Percentiles rank a stretch among this genome's conserved stretches.
phyloP scores from a whole-genome alignment of 306 rosid species.

The Cicer pinnatifidum region DNA sequence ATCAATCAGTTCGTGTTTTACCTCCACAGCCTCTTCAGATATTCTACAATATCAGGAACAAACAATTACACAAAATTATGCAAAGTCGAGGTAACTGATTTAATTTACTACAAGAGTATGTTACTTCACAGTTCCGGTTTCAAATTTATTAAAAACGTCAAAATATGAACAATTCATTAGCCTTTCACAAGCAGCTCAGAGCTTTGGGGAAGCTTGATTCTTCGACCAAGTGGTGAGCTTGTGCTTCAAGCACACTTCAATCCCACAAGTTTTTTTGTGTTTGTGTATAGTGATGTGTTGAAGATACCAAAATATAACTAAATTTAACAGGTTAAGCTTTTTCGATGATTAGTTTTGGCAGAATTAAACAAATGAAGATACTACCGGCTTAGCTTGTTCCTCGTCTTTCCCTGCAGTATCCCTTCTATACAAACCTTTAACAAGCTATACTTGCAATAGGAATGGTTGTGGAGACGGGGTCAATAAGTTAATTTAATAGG shows the following conservation, averaged over 20 bases:
- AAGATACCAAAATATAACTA: constrained; percentile 15
- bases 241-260: constrained; percentile 33
- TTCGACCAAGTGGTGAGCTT: not conserved
- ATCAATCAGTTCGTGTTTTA: constrained; percentile 89
- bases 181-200: constrained; percentile 12
- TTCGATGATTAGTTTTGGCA: constrained; percentile 10
- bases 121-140: constrained; percentile 25
- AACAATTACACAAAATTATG: constrained; percentile 17
- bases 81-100: constrained; percentile 23
- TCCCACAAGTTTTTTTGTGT: not conserved
- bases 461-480: not conserved
- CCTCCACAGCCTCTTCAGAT: constrained; percentile 96
- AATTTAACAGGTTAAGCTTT: constrained; percentile 27
- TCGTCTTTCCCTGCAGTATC: constrained; percentile 27
- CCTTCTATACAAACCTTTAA: constrained; percentile 23
- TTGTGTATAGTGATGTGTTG: not conserved
- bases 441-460: constrained; percentile 32
- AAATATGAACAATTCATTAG: constrained; percentile 27
- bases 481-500: constrained; percentile 1
- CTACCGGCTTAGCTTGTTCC: constrained; percentile 15
- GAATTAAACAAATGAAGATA: constrained; percentile 26
- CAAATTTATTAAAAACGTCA: constrained; percentile 28
- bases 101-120: not conserved
- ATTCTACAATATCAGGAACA: constrained; percentile 61
- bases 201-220: constrained; percentile 20